Evolutionary conservation across 2,329 filamentous ascomycete genomes (phyloP).

Genomic region (Phaeosphaeria sp.): DNA sequence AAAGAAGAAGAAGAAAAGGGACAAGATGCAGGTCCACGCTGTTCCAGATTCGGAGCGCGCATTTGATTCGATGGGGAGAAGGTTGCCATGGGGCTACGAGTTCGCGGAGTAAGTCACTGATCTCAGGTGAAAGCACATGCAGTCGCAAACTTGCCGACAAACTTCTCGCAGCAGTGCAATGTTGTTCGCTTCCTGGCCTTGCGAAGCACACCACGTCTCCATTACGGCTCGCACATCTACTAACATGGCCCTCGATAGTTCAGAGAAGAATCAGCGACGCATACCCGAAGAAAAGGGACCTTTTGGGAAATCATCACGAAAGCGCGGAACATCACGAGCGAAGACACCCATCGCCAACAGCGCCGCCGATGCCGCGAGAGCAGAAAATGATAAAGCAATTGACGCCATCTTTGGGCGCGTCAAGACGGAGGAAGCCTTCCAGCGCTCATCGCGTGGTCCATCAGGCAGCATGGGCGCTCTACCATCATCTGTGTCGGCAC

Average conservation of each 20-base stretch:
- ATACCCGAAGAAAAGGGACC: constrained; percentile 67
- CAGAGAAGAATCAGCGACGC: constrained; percentile 57
- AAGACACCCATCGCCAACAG: constrained; percentile 66
- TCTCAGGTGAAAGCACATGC: neutral
- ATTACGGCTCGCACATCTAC: constrained; percentile 1
- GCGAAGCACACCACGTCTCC: neutral
- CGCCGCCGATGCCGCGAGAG: constrained; percentile 60
- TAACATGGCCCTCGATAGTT: constrained; percentile 30
- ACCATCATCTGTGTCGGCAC: constrained; percentile 40
- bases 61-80: constrained; percentile 64
- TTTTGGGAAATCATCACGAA: constrained; percentile 63
- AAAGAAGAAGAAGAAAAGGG: constrained; percentile 3
- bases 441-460: constrained; percentile 29
- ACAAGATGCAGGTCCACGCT: constrained; percentile 69
- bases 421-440: constrained; percentile 40
- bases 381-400: constrained; percentile 54
- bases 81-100: constrained; percentile 69
- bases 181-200: neutral
- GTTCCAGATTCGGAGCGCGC: constrained; percentile 69
- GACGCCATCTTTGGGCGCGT: constrained; percentile 55
- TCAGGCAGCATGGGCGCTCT: constrained; percentile 29
- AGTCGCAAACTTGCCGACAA: neutral
- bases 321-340: constrained; percentile 55
- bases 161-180: neutral
- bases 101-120: constrained; percentile 62